These are phyloP conservation scores for Verticillium albo-atrum DNA, from an alignment of 2,329 filamentous ascomycete genomes.

Conservation along the genomic window DNA sequence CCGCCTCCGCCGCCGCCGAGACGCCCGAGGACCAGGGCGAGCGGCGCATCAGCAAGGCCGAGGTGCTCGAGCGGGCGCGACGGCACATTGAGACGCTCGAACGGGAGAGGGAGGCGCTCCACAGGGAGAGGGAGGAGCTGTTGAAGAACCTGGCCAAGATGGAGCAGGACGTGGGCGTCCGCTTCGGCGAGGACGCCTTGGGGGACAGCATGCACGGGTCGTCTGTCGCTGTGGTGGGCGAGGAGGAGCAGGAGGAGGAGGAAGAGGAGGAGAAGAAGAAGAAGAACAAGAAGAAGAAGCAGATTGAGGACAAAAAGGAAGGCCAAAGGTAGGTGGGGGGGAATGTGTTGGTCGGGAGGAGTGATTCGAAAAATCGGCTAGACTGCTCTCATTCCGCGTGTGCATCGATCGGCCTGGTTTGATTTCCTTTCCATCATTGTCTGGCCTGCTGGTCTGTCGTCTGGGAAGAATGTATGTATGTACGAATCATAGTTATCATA, in stretches of 20 bases:
- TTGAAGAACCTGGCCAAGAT: conserved; percentile 6
- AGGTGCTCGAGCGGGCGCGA: conserved; percentile 29
- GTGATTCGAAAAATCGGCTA: too few relatives aligned
- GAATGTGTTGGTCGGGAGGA: background rate
- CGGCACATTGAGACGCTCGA: conserved; percentile 26
- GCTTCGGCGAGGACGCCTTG: background rate
- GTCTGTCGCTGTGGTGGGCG: conserved; percentile 1
- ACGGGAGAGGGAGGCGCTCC: conserved; percentile 20
- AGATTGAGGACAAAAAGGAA: too few relatives aligned
- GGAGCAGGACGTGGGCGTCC: conserved; percentile 5
- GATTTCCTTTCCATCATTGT: too few relatives aligned
- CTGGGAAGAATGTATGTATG: too few relatives aligned
- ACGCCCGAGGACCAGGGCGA: conserved; percentile 13
- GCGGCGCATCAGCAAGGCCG: conserved; percentile 27
- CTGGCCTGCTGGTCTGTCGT: too few relatives aligned
- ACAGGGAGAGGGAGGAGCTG: conserved; percentile 22
- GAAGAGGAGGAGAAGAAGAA: background rate
- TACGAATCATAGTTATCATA: too few relatives aligned
- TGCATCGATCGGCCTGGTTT: too few relatives aligned
- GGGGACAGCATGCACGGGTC: conserved; percentile 1
- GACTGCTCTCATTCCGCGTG: too few relatives aligned
- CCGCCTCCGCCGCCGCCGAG: conserved; percentile 2
- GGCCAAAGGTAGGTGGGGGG: too few relatives aligned
- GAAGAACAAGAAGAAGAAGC: too few relatives aligned
- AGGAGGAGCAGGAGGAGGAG: background rate